phyloP scores from a whole-genome alignment of 2,329 filamentous ascomycete genomes.

The Neofusicoccum cordaticola region DNA sequence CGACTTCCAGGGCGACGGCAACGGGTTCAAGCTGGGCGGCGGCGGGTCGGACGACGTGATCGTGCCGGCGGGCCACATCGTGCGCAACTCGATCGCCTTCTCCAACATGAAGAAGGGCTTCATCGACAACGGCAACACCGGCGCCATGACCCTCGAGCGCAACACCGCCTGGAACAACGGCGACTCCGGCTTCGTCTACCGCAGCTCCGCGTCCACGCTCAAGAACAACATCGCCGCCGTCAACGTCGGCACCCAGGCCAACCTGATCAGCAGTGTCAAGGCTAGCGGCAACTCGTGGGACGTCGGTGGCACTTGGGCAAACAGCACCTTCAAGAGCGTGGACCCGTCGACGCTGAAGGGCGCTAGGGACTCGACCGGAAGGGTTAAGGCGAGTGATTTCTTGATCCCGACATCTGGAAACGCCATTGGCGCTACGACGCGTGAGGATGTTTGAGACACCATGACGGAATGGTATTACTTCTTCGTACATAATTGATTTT shows the following conservation, averaged over 20 bases:
- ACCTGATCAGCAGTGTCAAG: constrained; percentile 21
- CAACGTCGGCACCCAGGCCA: constrained; percentile 30
- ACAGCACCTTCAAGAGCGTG: constrained; percentile 41
- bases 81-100: constrained; percentile 48
- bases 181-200: constrained; percentile 42
- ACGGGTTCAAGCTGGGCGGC: constrained; percentile 50
- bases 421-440: constrained; percentile 42
- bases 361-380: constrained; percentile 38
- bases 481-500: not conserved
- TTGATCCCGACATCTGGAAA: constrained; percentile 38
- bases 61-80: constrained; percentile 41
- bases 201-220: constrained; percentile 34
- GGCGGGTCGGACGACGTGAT: constrained; percentile 29
- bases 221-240: constrained; percentile 41
- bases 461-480: not conserved
- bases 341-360: constrained; percentile 37
- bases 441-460: not conserved
- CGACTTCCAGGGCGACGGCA: constrained; percentile 46
- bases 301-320: constrained; percentile 35
- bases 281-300: constrained; percentile 47
- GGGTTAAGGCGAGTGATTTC: constrained; percentile 43
- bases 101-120: constrained; percentile 46
- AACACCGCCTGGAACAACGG: constrained; percentile 50
- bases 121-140: constrained; percentile 47
- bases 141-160: constrained; percentile 39